phyloP scores from a whole-genome alignment of 2,329 filamentous ascomycete genomes.

The Zopfia rhizophila region DNA sequence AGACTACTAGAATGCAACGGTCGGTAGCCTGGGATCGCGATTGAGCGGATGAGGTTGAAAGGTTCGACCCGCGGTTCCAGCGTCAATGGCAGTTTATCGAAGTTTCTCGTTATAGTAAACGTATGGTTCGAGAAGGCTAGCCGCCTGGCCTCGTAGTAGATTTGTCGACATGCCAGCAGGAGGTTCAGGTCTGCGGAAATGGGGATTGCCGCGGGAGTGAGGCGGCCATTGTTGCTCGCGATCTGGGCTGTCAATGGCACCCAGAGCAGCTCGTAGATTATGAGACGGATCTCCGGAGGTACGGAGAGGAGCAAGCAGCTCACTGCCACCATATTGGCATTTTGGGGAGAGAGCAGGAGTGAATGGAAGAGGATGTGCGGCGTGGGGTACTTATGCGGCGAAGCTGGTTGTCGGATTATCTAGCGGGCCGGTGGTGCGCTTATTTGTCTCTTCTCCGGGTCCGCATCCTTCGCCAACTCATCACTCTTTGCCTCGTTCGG shows the following conservation, averaged over 20 bases:
- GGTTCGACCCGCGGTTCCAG: no score
- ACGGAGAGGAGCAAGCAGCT: slow-evolving; percentile 27
- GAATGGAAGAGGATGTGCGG: no score
- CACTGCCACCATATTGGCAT: no score
- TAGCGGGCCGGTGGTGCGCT: no score
- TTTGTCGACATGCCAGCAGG: slow-evolving; percentile 10
- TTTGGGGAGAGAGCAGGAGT: no score
- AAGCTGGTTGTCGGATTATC: no score
- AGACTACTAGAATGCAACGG: not conserved
- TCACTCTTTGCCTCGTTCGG: no score
- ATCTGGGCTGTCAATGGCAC: not conserved
- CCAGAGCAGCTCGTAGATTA: slow-evolving; percentile 15
- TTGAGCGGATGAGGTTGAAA: no score
- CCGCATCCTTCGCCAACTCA: no score
- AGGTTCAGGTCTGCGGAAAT: slow-evolving; percentile 4
- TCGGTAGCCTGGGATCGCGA: slow-evolving; percentile 3
- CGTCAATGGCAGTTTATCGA: no score
- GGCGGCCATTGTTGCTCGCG: not conserved
- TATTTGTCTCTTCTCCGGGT: no score
- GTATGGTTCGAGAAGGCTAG: slow-evolving; percentile 12
- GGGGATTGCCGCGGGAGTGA: not conserved
- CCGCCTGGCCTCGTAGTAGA: slow-evolving; percentile 10
- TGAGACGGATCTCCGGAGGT: slow-evolving; percentile 12
- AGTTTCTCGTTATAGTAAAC: slow-evolving; percentile 8
- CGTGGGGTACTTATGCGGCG: no score